phyloP scores from a whole-genome alignment of 768 basidiomycete genomes.

The Phlebiopsis flavidoalba region DNA sequence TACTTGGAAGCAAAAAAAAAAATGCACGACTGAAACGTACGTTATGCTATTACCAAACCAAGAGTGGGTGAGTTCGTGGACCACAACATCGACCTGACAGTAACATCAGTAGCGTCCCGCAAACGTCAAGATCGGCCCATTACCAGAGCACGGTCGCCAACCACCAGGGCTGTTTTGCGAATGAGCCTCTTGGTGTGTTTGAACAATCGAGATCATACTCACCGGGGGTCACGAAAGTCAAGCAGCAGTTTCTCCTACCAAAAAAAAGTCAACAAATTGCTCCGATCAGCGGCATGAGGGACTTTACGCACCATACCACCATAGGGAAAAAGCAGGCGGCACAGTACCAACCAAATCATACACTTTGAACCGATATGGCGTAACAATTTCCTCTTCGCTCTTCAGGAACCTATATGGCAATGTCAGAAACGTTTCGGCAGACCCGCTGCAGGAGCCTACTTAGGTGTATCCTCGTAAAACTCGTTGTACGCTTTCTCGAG shows the following conservation, averaged over 20 bases:
- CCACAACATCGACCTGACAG: slow-evolving; percentile 57
- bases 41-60: slow-evolving; percentile 91
- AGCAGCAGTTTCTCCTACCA: slow-evolving; percentile 82
- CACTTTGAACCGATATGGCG: slow-evolving; percentile 76
- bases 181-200: not conserved
- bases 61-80: slow-evolving; percentile 81
- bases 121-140: not conserved
- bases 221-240: slow-evolving; percentile 89
- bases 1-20: not conserved
- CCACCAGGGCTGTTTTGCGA: slow-evolving; percentile 55
- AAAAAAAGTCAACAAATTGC: not conserved
- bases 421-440: not conserved
- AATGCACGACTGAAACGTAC: slow-evolving; percentile 24
- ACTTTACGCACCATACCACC: slow-evolving; percentile 68
- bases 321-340: slow-evolving; percentile 86
- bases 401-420: slow-evolving; percentile 56
- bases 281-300: not conserved
- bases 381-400: slow-evolving; percentile 69
- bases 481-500: slow-evolving; percentile 80
- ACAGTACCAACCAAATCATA: slow-evolving; percentile 87
- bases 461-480: slow-evolving; percentile 80
- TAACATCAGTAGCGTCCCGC: not conserved
- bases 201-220: slow-evolving; percentile 16
- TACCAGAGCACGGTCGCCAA: slow-evolving; percentile 77
- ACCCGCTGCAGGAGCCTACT: slow-evolving; percentile 33